Evolutionary conservation across 2,329 filamentous ascomycete genomes (phyloP), one percentile per base, ranked within the genome.

Genomic region (Dothiorella sarmentorum): DNA sequence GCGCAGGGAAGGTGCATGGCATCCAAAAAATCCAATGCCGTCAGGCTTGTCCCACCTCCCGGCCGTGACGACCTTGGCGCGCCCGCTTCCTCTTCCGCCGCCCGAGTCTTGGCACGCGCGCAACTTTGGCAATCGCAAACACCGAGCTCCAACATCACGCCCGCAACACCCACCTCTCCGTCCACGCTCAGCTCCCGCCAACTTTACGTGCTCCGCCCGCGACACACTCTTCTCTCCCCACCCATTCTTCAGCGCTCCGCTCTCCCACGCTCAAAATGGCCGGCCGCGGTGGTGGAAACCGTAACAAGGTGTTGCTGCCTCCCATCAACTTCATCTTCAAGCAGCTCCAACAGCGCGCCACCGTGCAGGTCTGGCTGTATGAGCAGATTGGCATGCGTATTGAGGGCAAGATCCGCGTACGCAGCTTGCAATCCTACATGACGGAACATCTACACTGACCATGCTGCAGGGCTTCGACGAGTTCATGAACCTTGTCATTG

Each of bases 401-500:
- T 70, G 92, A 97, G 78, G 94, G 94, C 62, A 96, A 93, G 78
- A 96, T 99, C 65, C 85, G 94, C 69, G 93, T 96, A 75, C 11
- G 42, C 20, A 57, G 26, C 35, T 49, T 3, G 24, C 11, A 18
- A 18, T 27, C 11, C 7, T 51, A 37, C 15, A 22, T 31, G 42
- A n/a, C 33, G 47, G n/a, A 7, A 35, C 17, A n/a, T 20, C 9
- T 10, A 18, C 13, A 20, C 37, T 43, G 18, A 47, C 20, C 37
- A 13, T 24, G 63, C 15, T 33, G 35, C 62, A 96, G 91, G 92
- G 94, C 13, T 99, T 99, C 66, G 94, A 99, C 73, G 94, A 99
- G 76, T 99, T 97, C 78, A 97, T 99, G 92, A 99, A 99, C 78
- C 81, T 99, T 51, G 94, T 97, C 37, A 84, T 96, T 65, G 94